Percentiles rank a stretch among this genome's conserved stretches.
Conservation (phyloP, 2,329 filamentous ascomycete species). For the Neocatenulostroma microsporum region DNA sequence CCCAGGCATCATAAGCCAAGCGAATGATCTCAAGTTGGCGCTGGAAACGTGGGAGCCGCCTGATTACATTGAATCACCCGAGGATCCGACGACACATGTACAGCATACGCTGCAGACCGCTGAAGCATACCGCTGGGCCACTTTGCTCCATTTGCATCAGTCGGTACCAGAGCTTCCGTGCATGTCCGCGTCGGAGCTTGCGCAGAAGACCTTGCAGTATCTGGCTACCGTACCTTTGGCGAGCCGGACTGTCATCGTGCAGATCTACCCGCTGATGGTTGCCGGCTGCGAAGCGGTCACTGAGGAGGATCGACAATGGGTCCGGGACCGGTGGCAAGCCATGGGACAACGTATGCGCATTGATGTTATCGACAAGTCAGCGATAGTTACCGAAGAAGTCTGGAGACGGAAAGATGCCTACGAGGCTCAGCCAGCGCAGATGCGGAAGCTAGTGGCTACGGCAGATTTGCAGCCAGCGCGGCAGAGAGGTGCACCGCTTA, state of each 20-base stretch:
- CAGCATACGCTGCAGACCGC: slow-evolving; percentile 60
- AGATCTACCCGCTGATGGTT: slow-evolving; percentile 61
- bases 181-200: slow-evolving; percentile 48
- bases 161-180: slow-evolving; percentile 61
- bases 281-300: slow-evolving; percentile 57
- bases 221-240: slow-evolving; percentile 56
- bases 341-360: slow-evolving; percentile 58
- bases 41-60: slow-evolving; percentile 57
- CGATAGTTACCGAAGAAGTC: slow-evolving; percentile 58
- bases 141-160: slow-evolving; percentile 58
- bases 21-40: slow-evolving; percentile 52
- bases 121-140: slow-evolving; percentile 60
- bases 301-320: slow-evolving; percentile 56
- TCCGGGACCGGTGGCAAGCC: slow-evolving; percentile 53
- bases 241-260: slow-evolving; percentile 58
- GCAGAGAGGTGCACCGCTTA: slow-evolving; percentile 17
- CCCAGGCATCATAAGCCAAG: slow-evolving; percentile 54
- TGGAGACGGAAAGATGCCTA: slow-evolving; percentile 56
- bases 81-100: slow-evolving; percentile 56
- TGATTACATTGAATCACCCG: slow-evolving; percentile 50
- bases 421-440: slow-evolving; percentile 27
- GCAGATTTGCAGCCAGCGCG: slow-evolving; percentile 26
- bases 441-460: slow-evolving; percentile 31
- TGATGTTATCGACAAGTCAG: slow-evolving; percentile 58
- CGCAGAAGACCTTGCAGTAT: slow-evolving; percentile 53